Percentiles rank a stretch among this genome's conserved stretches.
These are phyloP conservation scores for Biscutella laevigata DNA, from an alignment of 441 rosid species.

Conservation along the genomic window DNA sequence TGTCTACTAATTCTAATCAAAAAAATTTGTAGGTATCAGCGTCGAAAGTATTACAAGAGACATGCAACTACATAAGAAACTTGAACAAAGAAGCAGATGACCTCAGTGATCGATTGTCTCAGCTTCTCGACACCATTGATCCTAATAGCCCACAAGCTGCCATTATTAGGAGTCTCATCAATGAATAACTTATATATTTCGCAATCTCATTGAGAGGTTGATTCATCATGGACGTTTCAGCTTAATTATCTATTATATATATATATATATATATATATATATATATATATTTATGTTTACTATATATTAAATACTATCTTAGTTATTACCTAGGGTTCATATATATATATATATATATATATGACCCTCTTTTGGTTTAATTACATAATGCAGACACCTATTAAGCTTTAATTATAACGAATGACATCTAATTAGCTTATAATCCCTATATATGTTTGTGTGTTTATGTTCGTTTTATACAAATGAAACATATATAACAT, in stretches of 20 bases:
- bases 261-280: constrained; percentile 1
- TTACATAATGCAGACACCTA: constrained; percentile 14
- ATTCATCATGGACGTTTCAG: neutral
- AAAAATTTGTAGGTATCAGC: constrained; percentile 46
- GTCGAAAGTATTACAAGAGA: constrained; percentile 55
- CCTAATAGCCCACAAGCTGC: constrained; percentile 85
- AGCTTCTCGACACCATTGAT: constrained; percentile 68
- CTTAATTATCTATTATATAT: constrained; percentile 14
- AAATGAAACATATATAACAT: no score
- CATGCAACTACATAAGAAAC: constrained; percentile 64
- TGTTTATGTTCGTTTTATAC: no score
- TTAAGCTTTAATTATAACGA: constrained; percentile 15
- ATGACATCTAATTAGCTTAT: no score
- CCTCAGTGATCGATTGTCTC: constrained; percentile 62
- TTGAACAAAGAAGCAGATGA: constrained; percentile 62
- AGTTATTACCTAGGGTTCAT: constrained; percentile 13
- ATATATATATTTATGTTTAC: no score
- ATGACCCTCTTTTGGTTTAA: constrained; percentile 19
- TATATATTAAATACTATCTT: constrained; percentile 1
- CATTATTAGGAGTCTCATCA: constrained; percentile 76
- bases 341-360: no score
- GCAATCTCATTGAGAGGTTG: constrained; percentile 10
- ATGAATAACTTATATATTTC: constrained; percentile 28
- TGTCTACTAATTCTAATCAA: constrained; percentile 10
- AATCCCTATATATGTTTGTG: no score